Base-by-base conservation (phyloP, 2,329 filamentous ascomycete genomes). In the Sporothrix humicola region DNA sequence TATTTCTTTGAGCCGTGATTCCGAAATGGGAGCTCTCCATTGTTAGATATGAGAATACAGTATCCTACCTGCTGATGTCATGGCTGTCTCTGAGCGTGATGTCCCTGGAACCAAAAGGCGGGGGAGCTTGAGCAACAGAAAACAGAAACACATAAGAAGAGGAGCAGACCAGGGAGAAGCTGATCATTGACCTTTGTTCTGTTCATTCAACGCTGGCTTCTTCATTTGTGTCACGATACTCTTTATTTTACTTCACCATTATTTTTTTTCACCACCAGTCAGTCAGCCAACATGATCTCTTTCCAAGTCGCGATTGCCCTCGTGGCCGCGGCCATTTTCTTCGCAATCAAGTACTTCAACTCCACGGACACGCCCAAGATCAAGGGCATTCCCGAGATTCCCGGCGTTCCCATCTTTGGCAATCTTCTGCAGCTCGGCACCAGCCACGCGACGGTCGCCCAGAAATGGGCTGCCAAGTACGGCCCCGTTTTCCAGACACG, bases 401-500 rank as follows among this genome's bases (percentile, higher is more conserved):
- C 89, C 0, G 89, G 89, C 0, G 79, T 90, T 3, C 88, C 89
- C 7, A 77, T 92, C 13, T 89, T 92, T 76, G 90, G 90, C 9
- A 91, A 89, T 74, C 81, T 92, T 3, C 77, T 90, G 1, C 87
- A 90, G 76, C 83, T 92, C 4, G 88, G 89, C 3, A 83, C 84
- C 2, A 82, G 87, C 69, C 86, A 91, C 82, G 85, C 89, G 9
- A 83, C 84, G 46, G 83, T 86, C 23, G 82, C 88, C 0, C 84
- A 83, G n/a, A 83, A 84, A 79, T 89, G 89, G 86, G 88, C 86
- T 1, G 85, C 87, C 75, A 85, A 87, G 74, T 91, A 88, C 71
- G 89, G 89, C 0, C 87, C 87, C 0, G 90, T 92, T 13, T 92
- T 91, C 76, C 90, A 92, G 77, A 88, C 89, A 1, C 86, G 88